phyloP scores from a whole-genome alignment of 2,329 filamentous ascomycete genomes.

The Phialemoniopsis sp. region DNA sequence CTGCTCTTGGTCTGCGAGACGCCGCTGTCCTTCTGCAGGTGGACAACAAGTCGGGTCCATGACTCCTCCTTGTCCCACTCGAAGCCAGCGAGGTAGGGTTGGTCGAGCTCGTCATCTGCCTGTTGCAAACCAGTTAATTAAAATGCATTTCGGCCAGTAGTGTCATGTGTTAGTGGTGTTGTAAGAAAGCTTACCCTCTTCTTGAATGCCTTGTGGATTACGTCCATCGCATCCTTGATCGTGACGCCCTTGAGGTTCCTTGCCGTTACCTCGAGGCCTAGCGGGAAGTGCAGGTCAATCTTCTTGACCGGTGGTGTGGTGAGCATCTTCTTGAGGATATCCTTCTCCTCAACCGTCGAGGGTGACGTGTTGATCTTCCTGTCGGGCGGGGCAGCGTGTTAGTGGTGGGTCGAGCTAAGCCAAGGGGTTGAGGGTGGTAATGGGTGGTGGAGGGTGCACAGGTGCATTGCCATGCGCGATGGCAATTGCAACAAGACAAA shows the following conservation, averaged over 20 bases:
- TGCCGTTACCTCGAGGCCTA: constrained; percentile 83
- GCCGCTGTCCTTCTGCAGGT: constrained; percentile 66
- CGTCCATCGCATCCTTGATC: constrained; percentile 93
- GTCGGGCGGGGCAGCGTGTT: constrained; percentile 1
- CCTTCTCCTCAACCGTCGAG: constrained; percentile 72
- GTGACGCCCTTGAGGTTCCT: constrained; percentile 93
- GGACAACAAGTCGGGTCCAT: constrained; percentile 83
- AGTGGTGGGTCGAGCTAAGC: too few relatives aligned
- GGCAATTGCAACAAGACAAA: too few relatives aligned
- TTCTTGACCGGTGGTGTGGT: constrained; percentile 83
- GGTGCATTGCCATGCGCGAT: background rate
- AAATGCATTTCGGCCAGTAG: background rate
- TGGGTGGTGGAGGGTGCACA: constrained; percentile 2
- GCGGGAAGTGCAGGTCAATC: constrained; percentile 88
- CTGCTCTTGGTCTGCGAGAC: constrained; percentile 41
- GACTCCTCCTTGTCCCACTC: constrained; percentile 94
- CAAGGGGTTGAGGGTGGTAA: background rate
- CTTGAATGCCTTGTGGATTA: constrained; percentile 94
- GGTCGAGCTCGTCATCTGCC: constrained; percentile 88
- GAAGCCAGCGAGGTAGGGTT: constrained; percentile 86
- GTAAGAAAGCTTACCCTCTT: constrained; percentile 67
- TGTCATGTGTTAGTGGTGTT: constrained; percentile 1
- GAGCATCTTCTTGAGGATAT: constrained; percentile 76
- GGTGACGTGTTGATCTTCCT: constrained; percentile 96
- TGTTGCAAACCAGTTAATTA: constrained; percentile 28